Evolutionary conservation across 2,329 filamentous ascomycete genomes (phyloP).

Genomic region (Trichocomaceae sp.): DNA sequence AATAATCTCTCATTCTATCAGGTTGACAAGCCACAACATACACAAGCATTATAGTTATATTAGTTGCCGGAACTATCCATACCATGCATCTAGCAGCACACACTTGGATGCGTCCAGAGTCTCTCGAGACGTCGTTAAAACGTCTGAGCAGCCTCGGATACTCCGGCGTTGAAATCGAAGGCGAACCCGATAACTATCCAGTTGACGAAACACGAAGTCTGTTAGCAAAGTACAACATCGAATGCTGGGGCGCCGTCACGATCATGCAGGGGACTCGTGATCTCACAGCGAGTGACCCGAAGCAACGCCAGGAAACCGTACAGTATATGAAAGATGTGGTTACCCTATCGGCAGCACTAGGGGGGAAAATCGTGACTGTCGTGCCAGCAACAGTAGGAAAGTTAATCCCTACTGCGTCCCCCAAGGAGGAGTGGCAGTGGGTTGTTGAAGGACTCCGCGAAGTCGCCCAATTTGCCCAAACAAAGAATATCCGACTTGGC

Average conservation of each 20-base stretch:
- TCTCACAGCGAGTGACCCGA: not conserved
- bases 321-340: constrained; percentile 9
- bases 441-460: constrained; percentile 6
- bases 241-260: constrained; percentile 12
- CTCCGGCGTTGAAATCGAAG: constrained; percentile 11
- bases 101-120: constrained; percentile 11
- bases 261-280: constrained; percentile 11
- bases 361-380: no score
- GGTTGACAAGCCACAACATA: not conserved
- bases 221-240: constrained; percentile 8
- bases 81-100: constrained; percentile 10
- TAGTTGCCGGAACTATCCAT: not conserved
- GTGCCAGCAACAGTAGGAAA: no score
- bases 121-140: constrained; percentile 4
- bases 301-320: constrained; percentile 5
- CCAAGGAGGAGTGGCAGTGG: constrained; percentile 8
- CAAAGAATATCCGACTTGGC: constrained; percentile 3
- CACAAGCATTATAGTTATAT: not conserved
- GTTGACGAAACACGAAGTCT: no score
- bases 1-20: not conserved
- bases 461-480: constrained; percentile 1
- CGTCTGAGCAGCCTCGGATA: constrained; percentile 10
- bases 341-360: constrained; percentile 2
- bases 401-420: no score
- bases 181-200: no score